Base-by-base conservation (phyloP, 495 filamentous ascomycete species). In the Aspergillus olivimuriae region DNA sequence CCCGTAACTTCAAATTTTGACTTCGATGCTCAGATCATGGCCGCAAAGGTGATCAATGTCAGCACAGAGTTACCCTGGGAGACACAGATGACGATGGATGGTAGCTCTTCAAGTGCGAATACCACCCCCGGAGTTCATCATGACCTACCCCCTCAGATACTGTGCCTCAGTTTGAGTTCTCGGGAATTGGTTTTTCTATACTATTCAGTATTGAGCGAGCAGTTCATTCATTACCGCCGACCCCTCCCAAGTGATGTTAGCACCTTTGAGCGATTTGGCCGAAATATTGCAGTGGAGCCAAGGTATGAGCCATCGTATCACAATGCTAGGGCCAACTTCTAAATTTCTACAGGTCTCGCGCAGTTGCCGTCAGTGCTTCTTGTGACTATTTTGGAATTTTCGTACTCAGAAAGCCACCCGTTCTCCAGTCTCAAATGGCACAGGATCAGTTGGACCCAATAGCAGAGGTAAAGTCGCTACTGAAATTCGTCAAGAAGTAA, bases 271-370 rank as follows among this genome's bases (percentile, higher is more conserved):
- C 70, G 74, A 42, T 78, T 84, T 41, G 90, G 90, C 4, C 81
- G 81, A 44, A 83, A 89, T 58, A 63, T 95, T 39, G 84, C 89
- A 28, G 81, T 95, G 28, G 89, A 96, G 60, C 89, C 90, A 16
- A 72, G 68, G 77, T 80, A 65, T 18, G 35, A 57, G 68, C 46
- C 35, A 17, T 16, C 30, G 22, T 23, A 14, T 30, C 16, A 26
- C 11, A 4, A 34, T 20, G 7, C 21, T 23, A 14, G 44, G 15
- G 31, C 11, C 11, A 6, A 10, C 15, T 17, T 40, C 28, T 55
- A 55, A 45, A 33, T 10, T 21, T 26, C 37, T 2, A 26, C 53
- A 82, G 78, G 42, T 82, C 78, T 51, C 74, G 82, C 30, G 81
- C 79, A 4, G 63, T 87, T 35, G 83, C 83, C 17, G 74, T 85